These are phyloP conservation scores for Xylaria grammica DNA, from an alignment of 495 filamentous ascomycete genomes.

Conservation along the genomic window DNA sequence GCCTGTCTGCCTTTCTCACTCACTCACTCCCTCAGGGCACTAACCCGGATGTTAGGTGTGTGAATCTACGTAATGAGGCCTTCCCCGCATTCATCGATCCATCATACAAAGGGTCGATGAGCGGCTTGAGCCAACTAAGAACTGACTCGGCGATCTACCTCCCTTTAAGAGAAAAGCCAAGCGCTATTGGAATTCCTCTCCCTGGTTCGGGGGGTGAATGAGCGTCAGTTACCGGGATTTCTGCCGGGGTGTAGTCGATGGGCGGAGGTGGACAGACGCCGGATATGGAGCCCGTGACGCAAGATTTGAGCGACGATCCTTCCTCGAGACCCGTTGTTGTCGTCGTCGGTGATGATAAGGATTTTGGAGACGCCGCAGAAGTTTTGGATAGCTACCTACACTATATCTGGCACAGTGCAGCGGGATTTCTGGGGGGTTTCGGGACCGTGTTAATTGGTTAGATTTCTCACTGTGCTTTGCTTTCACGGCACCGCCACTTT, in stretches of 20 bases:
- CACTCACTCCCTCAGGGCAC: slow-evolving; percentile 3
- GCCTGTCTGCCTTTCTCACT: background rate
- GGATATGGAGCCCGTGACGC: slow-evolving; percentile 33
- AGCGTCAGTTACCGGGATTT: background rate
- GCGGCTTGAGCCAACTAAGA: background rate
- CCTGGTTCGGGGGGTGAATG: background rate
- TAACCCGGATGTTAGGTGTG: background rate
- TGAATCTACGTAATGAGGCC: background rate
- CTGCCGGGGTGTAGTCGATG: background rate
- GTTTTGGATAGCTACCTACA: background rate
- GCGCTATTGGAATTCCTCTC: background rate
- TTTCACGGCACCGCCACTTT: background rate
- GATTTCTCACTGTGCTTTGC: background rate
- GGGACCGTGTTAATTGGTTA: background rate
- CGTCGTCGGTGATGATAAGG: background rate
- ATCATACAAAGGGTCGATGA: slow-evolving; percentile 6
- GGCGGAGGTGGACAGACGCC: background rate
- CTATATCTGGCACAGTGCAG: slow-evolving; percentile 4
- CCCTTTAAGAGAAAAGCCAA: background rate
- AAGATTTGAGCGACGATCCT: slow-evolving; percentile 28
- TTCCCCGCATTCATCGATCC: background rate
- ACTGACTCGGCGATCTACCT: background rate
- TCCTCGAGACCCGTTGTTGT: background rate
- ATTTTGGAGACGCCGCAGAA: background rate
- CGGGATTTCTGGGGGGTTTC: background rate